A percentile compares a stretch with the other conserved stretches of the same genome.
Evolutionary conservation across 805 yeast genomes (phyloP).

Genomic region (Wickerhamiella spandovensis): DNA sequence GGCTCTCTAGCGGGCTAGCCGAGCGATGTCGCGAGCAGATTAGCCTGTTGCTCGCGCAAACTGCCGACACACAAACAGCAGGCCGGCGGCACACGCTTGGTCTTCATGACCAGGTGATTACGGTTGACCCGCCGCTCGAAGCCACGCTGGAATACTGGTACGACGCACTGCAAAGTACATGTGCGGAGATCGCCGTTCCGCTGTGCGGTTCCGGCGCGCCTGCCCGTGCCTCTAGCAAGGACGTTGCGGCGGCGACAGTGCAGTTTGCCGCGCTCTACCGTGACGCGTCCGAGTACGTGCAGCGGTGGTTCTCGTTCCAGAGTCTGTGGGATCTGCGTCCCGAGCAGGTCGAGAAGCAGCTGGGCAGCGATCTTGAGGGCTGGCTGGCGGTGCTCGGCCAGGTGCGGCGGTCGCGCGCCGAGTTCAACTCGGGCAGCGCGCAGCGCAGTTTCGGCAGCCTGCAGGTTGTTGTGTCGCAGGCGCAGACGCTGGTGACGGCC

Average conservation of each 20-base stretch:
- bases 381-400: constrained; percentile 41
- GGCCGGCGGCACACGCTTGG: constrained; percentile 25
- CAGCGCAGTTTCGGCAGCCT: constrained; percentile 16
- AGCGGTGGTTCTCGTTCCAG: constrained; percentile 44
- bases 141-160: not conserved
- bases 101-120: constrained; percentile 28
- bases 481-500: constrained; percentile 38
- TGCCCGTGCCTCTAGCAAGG: not conserved
- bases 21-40: not conserved
- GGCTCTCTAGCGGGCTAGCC: not conserved
- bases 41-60: not conserved
- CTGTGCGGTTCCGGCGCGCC: not conserved
- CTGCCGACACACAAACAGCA: not conserved
- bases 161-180: not conserved
- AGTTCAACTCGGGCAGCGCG: constrained; percentile 40
- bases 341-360: constrained; percentile 26
- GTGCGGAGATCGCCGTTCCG: not conserved
- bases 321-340: constrained; percentile 44
- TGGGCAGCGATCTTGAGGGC: constrained; percentile 25
- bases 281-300: constrained; percentile 24
- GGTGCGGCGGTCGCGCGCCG: constrained; percentile 30
- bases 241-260: not conserved
- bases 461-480: constrained; percentile 35
- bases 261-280: not conserved
- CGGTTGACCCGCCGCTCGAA: constrained; percentile 30